phyloP scores from a whole-genome alignment of 208 protist species.

The Trichomonas vaginalis region DNA sequence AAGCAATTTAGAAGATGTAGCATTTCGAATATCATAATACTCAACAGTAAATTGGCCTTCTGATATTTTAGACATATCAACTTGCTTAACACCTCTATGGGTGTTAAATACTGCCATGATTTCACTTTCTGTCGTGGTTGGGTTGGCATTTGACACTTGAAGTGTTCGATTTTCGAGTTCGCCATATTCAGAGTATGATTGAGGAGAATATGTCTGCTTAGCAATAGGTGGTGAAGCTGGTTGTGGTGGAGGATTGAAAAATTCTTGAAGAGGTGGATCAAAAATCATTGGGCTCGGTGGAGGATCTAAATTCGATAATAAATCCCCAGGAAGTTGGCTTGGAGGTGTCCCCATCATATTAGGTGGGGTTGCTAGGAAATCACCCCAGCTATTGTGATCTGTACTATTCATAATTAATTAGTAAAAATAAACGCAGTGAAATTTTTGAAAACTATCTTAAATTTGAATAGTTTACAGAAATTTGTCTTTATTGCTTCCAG shows the following conservation, averaged over 20 bases:
- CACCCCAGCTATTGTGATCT: background rate
- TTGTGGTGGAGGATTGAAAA: background rate
- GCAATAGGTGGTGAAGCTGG: background rate
- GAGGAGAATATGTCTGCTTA: background rate
- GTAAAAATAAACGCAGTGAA: no score
- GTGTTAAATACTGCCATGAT: background rate
- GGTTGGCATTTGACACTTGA: background rate
- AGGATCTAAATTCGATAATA: background rate
- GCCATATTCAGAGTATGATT: background rate
- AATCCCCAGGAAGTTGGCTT: background rate
- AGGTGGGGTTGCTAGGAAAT: background rate
- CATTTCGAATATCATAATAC: background rate
- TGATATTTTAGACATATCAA: background rate
- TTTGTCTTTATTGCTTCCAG: no score
- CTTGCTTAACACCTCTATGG: background rate
- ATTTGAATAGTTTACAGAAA: no score
- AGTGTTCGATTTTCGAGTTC: constrained; percentile 1
- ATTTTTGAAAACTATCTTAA: no score
- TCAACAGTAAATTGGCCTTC: background rate
- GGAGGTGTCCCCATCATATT: background rate
- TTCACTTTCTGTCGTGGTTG: background rate
- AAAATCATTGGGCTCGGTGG: background rate
- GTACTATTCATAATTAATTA: background rate
- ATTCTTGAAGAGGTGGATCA: background rate
- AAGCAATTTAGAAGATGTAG: background rate